Evolutionary conservation across 2,329 filamentous ascomycete genomes (phyloP).

Genomic region (Anisogramma anomala): DNA sequence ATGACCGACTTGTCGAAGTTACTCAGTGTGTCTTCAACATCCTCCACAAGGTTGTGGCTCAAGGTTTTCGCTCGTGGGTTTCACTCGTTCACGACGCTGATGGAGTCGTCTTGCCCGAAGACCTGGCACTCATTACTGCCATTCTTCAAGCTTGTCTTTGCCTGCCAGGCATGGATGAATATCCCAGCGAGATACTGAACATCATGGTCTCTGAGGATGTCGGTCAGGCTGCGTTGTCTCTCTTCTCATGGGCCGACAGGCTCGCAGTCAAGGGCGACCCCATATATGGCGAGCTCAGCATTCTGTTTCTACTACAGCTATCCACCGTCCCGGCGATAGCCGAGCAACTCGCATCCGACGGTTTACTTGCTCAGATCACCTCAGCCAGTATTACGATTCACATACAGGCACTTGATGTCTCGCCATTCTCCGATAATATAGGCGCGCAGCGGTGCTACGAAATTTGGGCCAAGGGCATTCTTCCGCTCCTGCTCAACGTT

Average conservation of each 20-base stretch:
- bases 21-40: slow-evolving; percentile 64
- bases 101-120: slow-evolving; percentile 55
- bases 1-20: slow-evolving; percentile 31
- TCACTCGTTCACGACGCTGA: slow-evolving; percentile 70
- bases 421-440: slow-evolving; percentile 64
- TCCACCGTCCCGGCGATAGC: slow-evolving; percentile 71
- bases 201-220: slow-evolving; percentile 61
- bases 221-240: slow-evolving; percentile 67
- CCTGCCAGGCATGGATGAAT: slow-evolving; percentile 63
- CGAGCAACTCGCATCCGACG: slow-evolving; percentile 82
- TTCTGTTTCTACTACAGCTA: slow-evolving; percentile 78
- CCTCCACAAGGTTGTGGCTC: slow-evolving; percentile 64
- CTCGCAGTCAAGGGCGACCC: slow-evolving; percentile 70
- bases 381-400: slow-evolving; percentile 69
- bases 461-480: slow-evolving; percentile 80
- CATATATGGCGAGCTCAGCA: slow-evolving; percentile 83
- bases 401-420: slow-evolving; percentile 59
- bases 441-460: slow-evolving; percentile 64
- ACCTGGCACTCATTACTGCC: slow-evolving; percentile 77
- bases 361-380: slow-evolving; percentile 66
- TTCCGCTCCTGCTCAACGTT: slow-evolving; percentile 82
- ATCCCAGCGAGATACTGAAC: slow-evolving; percentile 58
- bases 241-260: slow-evolving; percentile 90
- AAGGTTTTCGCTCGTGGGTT: slow-evolving; percentile 72
- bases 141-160: slow-evolving; percentile 76